A percentile compares a stretch with the other conserved stretches of the same genome.
Evolutionary conservation across 2,329 filamentous ascomycete species (phyloP).

Genomic region (Alternaria sp.): DNA sequence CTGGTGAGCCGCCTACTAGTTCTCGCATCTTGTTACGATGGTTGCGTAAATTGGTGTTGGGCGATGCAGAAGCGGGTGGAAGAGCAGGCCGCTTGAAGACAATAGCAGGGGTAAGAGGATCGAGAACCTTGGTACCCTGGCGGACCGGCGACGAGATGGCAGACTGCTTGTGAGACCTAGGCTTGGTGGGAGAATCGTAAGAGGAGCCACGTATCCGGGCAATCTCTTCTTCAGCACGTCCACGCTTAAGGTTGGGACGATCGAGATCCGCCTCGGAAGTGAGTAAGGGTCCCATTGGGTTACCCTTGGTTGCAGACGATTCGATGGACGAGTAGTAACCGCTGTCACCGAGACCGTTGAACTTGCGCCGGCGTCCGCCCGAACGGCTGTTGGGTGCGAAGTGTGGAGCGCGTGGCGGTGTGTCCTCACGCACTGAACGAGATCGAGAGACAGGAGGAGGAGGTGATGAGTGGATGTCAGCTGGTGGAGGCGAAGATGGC

Average conservation of each 20-base stretch:
- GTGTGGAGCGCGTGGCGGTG: constrained; percentile 73
- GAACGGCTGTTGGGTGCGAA: constrained; percentile 68
- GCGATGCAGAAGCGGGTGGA: constrained; percentile 80
- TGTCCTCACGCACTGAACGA: constrained; percentile 66
- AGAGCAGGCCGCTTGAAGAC: constrained; percentile 75
- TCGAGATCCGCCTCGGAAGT: constrained; percentile 78
- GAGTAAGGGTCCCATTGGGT: constrained; percentile 67
- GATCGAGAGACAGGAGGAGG: constrained; percentile 77
- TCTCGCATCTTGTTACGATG: constrained; percentile 83
- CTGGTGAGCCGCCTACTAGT: constrained; percentile 77
- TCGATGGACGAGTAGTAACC: constrained; percentile 97
- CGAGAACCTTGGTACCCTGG: constrained; percentile 38
- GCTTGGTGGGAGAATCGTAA: constrained; percentile 86
- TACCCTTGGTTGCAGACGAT: constrained; percentile 81
- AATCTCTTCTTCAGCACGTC: constrained; percentile 94
- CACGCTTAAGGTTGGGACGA: constrained; percentile 81
- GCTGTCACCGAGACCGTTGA: constrained; percentile 85
- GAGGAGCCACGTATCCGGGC: constrained; percentile 89
- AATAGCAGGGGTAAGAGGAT: constrained; percentile 79
- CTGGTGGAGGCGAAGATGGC: constrained; percentile 72
- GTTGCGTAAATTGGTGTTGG: constrained; percentile 87
- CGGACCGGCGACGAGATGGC: constrained; percentile 52
- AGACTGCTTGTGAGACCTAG: constrained; percentile 61
- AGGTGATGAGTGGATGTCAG: constrained; percentile 86
- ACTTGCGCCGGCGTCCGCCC: constrained; percentile 76